A percentile compares a stretch with the other conserved stretches of the same genome.
Evolutionary conservation across 805 yeast species (phyloP).

Genomic region (Suhomyces sp.): DNA sequence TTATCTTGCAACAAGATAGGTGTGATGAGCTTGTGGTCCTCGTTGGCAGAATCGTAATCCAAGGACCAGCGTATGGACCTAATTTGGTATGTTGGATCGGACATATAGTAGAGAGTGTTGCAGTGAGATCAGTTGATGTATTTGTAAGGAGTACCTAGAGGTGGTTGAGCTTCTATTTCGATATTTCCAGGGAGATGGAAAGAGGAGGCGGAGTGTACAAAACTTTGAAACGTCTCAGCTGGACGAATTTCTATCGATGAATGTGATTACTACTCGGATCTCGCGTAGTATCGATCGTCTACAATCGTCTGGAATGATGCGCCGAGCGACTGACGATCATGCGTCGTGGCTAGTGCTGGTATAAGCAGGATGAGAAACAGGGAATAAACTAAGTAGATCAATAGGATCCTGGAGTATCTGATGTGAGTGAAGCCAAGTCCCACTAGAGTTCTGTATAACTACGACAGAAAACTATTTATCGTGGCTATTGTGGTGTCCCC

Average conservation of each 20-base stretch:
- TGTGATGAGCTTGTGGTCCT: conserved; percentile 35
- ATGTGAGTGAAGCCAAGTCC: not conserved
- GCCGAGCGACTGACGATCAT: not conserved
- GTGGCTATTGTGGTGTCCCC: not conserved
- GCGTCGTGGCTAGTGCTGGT: not conserved
- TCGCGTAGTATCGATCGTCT: not conserved
- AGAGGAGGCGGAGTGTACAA: not conserved
- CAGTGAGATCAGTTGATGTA: not conserved
- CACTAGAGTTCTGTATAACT: not conserved
- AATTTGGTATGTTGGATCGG: conserved; percentile 13
- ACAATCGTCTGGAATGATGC: not conserved
- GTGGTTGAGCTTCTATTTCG: not conserved
- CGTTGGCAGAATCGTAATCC: conserved; percentile 11
- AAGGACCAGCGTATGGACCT: conserved; percentile 30
- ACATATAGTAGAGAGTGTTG: not conserved
- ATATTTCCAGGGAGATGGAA: not conserved
- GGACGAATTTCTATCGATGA: not conserved
- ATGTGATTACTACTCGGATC: not conserved
- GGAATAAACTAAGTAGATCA: not conserved
- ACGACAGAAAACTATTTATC: not conserved
- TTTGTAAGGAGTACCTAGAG: not conserved
- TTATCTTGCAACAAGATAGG: conserved; percentile 70
- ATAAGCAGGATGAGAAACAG: not conserved
- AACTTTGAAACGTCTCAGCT: not conserved
- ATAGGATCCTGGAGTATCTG: not conserved